phyloP scores from a whole-genome alignment of 2,329 filamentous ascomycete genomes.

The Nigrospora sphaerica region DNA sequence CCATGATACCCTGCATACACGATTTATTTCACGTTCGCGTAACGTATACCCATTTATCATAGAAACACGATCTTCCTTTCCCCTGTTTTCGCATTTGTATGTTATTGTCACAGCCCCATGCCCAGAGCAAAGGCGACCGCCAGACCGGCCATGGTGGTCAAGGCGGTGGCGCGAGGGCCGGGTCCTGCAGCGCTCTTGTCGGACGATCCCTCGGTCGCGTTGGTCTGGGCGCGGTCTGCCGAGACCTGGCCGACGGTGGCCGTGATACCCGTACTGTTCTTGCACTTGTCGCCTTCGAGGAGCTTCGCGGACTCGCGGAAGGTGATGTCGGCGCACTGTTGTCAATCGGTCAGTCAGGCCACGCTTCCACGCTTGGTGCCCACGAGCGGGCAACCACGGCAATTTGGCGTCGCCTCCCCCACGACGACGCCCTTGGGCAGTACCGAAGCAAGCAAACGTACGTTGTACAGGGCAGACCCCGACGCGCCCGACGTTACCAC shows the following conservation, averaged over 20 bases:
- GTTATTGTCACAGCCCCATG: constrained; percentile 23
- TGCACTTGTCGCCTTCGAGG: constrained; percentile 43
- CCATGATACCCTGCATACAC: too few relatives aligned
- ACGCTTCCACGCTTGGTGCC: background rate
- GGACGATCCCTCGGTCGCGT: background rate
- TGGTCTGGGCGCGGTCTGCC: background rate
- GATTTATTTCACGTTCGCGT: too few relatives aligned
- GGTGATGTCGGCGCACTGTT: constrained; percentile 65
- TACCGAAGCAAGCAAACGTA: constrained; percentile 23
- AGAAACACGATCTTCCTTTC: background rate
- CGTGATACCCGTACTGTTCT: constrained; percentile 49
- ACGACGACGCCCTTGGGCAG: constrained; percentile 3
- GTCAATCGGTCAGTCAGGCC: background rate
- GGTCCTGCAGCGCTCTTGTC: background rate
- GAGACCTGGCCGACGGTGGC: constrained; percentile 22
- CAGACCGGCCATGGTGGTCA: constrained; percentile 30
- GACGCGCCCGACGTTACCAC: constrained; percentile 56
- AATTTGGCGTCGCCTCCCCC: background rate
- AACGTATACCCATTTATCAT: background rate
- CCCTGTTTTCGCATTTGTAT: background rate
- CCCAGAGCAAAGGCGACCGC: constrained; percentile 29
- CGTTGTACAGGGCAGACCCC: constrained; percentile 60
- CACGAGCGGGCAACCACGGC: background rate
- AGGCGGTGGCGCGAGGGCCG: constrained; percentile 13
- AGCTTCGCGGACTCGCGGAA: constrained; percentile 47